Percentiles rank a stretch among this genome's conserved stretches.
Conservation (phyloP, 768 basidiomycete species). For the Hortiboletus flavorubellus region DNA sequence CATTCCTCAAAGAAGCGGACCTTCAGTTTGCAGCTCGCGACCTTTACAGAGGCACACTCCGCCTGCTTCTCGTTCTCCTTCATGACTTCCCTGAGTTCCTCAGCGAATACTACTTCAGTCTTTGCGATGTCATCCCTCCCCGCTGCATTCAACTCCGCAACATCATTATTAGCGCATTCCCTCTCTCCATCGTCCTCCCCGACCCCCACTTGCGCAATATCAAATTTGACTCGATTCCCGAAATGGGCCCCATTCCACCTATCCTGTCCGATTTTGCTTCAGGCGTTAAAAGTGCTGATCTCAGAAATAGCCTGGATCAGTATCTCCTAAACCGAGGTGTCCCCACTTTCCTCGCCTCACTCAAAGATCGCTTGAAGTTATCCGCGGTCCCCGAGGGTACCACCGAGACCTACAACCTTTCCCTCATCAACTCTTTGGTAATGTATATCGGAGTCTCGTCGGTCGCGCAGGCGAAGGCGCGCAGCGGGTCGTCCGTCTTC, state of each 20-base stretch:
- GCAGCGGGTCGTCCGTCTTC: slow-evolving; percentile 80
- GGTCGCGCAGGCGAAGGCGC: slow-evolving; percentile 83
- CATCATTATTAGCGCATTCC: slow-evolving; percentile 95
- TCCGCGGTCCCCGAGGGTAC: slow-evolving; percentile 43
- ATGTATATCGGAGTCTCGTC: slow-evolving; percentile 96
- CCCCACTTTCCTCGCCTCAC: slow-evolving; percentile 66
- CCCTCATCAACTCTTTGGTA: slow-evolving; percentile 90
- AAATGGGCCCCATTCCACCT: slow-evolving; percentile 90
- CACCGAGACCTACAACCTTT: slow-evolving; percentile 74
- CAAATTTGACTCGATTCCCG: slow-evolving; percentile 72
- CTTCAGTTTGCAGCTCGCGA: slow-evolving; percentile 78
- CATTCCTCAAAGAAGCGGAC: slow-evolving; percentile 82
- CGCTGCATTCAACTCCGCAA: slow-evolving; percentile 96
- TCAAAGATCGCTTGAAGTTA: slow-evolving; percentile 72
- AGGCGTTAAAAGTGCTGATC: slow-evolving; percentile 74
- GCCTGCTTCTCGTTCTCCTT: slow-evolving; percentile 89
- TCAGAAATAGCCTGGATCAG: slow-evolving; percentile 78
- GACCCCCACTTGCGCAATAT: slow-evolving; percentile 80
- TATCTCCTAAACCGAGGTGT: slow-evolving; percentile 76
- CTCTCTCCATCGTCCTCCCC: slow-evolving; percentile 73
- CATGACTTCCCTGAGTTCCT: slow-evolving; percentile 99
- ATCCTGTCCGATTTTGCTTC: slow-evolving; percentile 90
- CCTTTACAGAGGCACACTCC: slow-evolving; percentile 86
- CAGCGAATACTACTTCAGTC: slow-evolving; percentile 93
- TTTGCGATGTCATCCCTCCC: slow-evolving; percentile 90